A percentile compares a stretch with the other conserved stretches of the same genome.
These are phyloP conservation scores for Apostasia shenzhenica DNA, from an alignment of 106 monocot species.

Conservation along the genomic window DNA sequence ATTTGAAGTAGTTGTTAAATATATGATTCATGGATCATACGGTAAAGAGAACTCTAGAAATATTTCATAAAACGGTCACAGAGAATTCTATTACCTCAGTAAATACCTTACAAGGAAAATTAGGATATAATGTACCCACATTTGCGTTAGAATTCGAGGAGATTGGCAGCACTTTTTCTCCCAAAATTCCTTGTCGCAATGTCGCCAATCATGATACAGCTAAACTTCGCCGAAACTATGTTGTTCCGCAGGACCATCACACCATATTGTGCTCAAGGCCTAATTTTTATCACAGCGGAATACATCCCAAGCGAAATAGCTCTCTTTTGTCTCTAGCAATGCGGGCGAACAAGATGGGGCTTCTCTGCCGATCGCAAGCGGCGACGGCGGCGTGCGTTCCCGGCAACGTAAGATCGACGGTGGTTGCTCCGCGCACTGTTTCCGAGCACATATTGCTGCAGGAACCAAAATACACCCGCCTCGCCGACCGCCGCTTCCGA, in stretches of 20 bases:
- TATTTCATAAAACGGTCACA: neutral
- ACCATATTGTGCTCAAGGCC: no score
- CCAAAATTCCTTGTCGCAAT: neutral
- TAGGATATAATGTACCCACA: neutral
- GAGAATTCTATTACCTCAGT: neutral
- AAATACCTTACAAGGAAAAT: neutral
- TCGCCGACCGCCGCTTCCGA: constrained; percentile 10
- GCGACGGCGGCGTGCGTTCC: constrained; percentile 56
- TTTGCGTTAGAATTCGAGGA: neutral
- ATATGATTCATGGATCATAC: no score
- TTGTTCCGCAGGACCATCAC: no score
- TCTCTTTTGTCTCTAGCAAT: neutral
- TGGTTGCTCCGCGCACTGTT: constrained; percentile 26
- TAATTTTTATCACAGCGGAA: no score
- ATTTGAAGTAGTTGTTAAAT: no score
- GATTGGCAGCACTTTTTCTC: neutral
- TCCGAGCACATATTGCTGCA: constrained; percentile 24
- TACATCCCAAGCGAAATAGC: neutral
- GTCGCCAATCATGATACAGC: neutral
- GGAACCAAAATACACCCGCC: constrained; percentile 50
- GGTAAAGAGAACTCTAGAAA: no score
- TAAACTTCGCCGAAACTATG: neutral
- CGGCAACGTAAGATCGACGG: constrained; percentile 32
- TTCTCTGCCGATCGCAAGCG: constrained; percentile 53
- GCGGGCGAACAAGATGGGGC: constrained; percentile 25